Evolutionary conservation across 176 grass and related monocot species (phyloP), one percentile per base, ranked within the genome.

Genomic region (Cenchrus americanus): DNA sequence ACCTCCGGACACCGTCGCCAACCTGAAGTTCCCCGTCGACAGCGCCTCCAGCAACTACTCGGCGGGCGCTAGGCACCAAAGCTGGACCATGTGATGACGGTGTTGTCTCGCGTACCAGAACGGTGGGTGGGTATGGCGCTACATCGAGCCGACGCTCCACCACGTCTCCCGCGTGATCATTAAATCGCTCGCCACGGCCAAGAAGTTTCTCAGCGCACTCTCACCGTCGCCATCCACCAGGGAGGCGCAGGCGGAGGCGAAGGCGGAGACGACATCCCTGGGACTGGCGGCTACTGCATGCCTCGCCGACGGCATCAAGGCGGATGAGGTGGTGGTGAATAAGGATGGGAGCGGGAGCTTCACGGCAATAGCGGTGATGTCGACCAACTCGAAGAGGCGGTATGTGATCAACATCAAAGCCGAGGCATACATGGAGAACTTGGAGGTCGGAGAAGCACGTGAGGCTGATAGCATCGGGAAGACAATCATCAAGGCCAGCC

Each of bases 361-460:
- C 84, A 92, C 86, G 53, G 94, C 94, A 13, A 90, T 94, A 27
- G 92, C 88, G 19, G 94, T 92, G 14, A 90, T 88, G 43, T 92
- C 92, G n/a, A 41, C 18, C 10, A 88, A 89, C 30, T 87, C 73
- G 44, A 54, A 74, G 69, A 85, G 66, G 75, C 83, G 88, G 73
- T 86, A 87, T 68, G 92, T 97, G 80, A 97, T 97, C 50, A 83
- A 97, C 84, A 92, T 97, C 68, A 97, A 97, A 80, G 92, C 90
- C 1, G 94, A 92, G 11, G 88, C 92, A 8, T 97, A 97, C 86
- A 30, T 94, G 43, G 94, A 97, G 89, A 97, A 97, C 49, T 90
- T 97, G 78, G 94, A 89, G 58, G 94, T 97, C 8, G 88, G 40
- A 92, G 88, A 91, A 34, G 72, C 85, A 87, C 57, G 64, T 42